Base-by-base conservation (phyloP, 768 basidiomycete species). In the Agrocybe pediades region DNA sequence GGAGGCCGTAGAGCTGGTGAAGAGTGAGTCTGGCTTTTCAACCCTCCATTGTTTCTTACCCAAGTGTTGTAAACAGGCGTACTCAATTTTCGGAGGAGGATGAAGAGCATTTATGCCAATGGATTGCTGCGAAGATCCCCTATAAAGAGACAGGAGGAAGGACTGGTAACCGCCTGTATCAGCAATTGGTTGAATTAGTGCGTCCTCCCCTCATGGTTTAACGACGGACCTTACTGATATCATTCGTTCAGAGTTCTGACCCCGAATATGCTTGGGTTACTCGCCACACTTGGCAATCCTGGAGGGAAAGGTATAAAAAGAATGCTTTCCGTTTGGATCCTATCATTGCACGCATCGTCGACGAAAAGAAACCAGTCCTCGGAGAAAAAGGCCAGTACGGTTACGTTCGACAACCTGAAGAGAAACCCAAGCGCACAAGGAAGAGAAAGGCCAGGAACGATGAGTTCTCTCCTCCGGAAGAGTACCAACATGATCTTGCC, bases 271-370 rank as follows among this genome's bases (percentile, higher is more conserved):
- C 80, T 0, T 92, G 90, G 90, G 91, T 91, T 17, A 77, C 74
- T 21, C 84, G 90, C 15, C 90, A 93, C 65, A 91, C 90, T 2
- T 93, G 90, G 90, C 89, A 92, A 59, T 93, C 90, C 15, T 93
- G 90, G 90, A 82, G 91, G 23, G 90, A 93, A 64, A 78, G 91
- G 24, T 93, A 93, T 73, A 92, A 92, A 74, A 92, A 92, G 69
- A 87, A 93, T 55, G 74, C 88, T 0, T 64, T 71, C 6, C 83
- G 89, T 9, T 76, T 92, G 30, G 89, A 92, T 62, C 63, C 63
- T 9, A 69, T 81, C 49, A 92, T 93, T 48, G 68, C 82, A 1
- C 72, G 72, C 4, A 84, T 91, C 11, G 88, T 92, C 1, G 84
- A 83, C 23, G 77, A 85, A 65, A 88, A 83, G 64, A 87, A 85